Base-by-base conservation (phyloP, 352 stramenopile genomes). In the Pythium volutum region DNA sequence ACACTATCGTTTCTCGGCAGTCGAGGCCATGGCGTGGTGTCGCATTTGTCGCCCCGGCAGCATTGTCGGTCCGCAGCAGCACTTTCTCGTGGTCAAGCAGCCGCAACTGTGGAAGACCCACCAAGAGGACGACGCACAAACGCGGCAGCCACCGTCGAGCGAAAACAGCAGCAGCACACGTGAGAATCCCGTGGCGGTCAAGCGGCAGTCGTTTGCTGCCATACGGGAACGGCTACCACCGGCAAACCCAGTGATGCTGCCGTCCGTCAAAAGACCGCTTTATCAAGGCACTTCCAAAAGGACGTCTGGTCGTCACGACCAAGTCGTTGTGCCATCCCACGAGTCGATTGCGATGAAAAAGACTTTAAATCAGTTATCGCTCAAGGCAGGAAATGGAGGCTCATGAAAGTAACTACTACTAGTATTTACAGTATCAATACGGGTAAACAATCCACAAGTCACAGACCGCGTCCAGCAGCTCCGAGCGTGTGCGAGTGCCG, bases 1-100 rank as follows among this genome's bases (percentile, higher is more conserved):
- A 69, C 89, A 98, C 53, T 96, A 96, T 67, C 62, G 73, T 10
- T 95, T 99, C 48, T 98, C 94, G 1, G 96, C 96, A 4, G 71
- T 67, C 0, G 95, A 99, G 77, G 89, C 84, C 8, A 98, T 99
- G 72, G 94, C 88, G 8, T 99, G 93, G 91, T 96, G 97, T 68
- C 84, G 96, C 36, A 93, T 99, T 48, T 98, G 92, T 61, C 80
- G 96, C 15, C 96, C 96, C 16, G 96, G 96, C 16, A 94, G 80
- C 64, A 90, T 98, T 27, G 97, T 98, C 54, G 96, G 96, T 22
- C 89, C 90, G 3, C 96, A 98, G 68, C 96, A 99, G 74, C 88
- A 98, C 50, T 99, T 96, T 62, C 69, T 98, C 39, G 66, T 91
- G 56, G 74, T 88, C 26, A 95, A 98, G 55, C 61, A 98, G 63